Evolutionary conservation across 2,329 filamentous ascomycete species (phyloP).

Genomic region (Lachnellula arida): DNA sequence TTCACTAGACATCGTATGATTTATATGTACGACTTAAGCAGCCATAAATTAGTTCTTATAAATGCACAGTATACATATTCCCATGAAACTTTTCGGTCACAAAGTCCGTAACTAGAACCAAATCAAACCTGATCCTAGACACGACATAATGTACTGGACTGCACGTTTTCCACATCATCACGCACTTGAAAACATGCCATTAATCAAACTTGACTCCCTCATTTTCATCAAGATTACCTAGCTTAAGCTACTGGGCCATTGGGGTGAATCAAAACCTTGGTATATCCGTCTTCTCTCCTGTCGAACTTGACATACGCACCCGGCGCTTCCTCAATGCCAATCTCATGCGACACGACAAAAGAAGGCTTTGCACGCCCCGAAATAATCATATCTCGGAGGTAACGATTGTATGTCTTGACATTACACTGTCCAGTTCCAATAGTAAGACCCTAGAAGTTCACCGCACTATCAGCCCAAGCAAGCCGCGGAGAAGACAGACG

Average conservation of each 20-base stretch:
- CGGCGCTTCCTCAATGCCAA: slow-evolving; percentile 56
- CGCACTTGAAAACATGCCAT: too few relatives aligned
- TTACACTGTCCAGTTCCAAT: slow-evolving; percentile 63
- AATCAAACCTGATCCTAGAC: too few relatives aligned
- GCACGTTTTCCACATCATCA: too few relatives aligned
- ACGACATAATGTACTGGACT: too few relatives aligned
- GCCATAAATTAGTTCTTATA: too few relatives aligned
- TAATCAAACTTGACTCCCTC: too few relatives aligned
- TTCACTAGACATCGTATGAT: too few relatives aligned
- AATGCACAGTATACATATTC: too few relatives aligned
- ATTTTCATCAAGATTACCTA: too few relatives aligned
- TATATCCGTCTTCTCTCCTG: slow-evolving; percentile 60
- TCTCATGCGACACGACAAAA: slow-evolving; percentile 63
- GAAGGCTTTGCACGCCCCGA: slow-evolving; percentile 59
- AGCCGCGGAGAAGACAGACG: neutral
- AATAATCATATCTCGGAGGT: slow-evolving; percentile 61
- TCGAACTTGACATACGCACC: slow-evolving; percentile 63
- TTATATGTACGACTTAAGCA: too few relatives aligned
- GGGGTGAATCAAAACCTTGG: slow-evolving; percentile 63
- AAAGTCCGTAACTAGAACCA: too few relatives aligned
- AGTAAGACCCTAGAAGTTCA: slow-evolving; percentile 44
- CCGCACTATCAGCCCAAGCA: neutral
- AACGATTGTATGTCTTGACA: slow-evolving; percentile 63
- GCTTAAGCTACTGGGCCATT: slow-evolving; percentile 40
- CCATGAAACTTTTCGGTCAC: too few relatives aligned